Conservation (phyloP, 495 filamentous ascomycete species). For the Haplographium delicatum region DNA sequence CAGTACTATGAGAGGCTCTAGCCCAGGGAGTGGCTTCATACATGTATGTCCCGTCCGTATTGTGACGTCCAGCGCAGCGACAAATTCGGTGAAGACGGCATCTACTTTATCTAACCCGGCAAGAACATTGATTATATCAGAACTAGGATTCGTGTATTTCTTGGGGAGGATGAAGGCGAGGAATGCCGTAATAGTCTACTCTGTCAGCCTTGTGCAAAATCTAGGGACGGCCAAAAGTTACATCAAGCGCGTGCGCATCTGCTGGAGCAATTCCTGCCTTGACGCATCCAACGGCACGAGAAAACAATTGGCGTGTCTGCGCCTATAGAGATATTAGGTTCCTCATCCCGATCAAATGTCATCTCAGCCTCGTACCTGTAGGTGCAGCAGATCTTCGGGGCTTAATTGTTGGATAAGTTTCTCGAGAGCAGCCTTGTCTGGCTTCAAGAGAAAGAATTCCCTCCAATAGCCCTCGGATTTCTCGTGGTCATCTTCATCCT, state of each 20-base stretch:
- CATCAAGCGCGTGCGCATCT: slow-evolving; percentile 83
- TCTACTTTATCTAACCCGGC: slow-evolving; percentile 87
- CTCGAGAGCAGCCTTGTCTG: slow-evolving; percentile 62
- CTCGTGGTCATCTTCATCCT: slow-evolving; percentile 56
- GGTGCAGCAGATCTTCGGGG: slow-evolving; percentile 67
- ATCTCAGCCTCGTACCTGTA: slow-evolving; percentile 48
- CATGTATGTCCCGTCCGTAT: slow-evolving; percentile 73
- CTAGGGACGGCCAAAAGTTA: slow-evolving; percentile 39
- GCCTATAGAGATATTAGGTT: slow-evolving; percentile 35
- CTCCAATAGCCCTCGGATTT: slow-evolving; percentile 90
- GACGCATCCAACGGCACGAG: slow-evolving; percentile 62
- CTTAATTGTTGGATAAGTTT: slow-evolving; percentile 60
- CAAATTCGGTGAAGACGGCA: slow-evolving; percentile 80
- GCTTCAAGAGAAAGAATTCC: slow-evolving; percentile 86
- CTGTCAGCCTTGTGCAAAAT: slow-evolving; percentile 4
- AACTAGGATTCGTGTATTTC: slow-evolving; percentile 92
- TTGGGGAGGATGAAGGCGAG: slow-evolving; percentile 75
- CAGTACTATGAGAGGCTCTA: background rate
- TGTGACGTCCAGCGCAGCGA: slow-evolving; percentile 68
- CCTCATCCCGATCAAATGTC: background rate
- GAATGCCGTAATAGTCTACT: slow-evolving; percentile 84
- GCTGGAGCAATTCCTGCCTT: slow-evolving; percentile 55
- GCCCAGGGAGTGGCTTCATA: slow-evolving; percentile 44
- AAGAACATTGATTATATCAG: slow-evolving; percentile 85
- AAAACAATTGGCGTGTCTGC: slow-evolving; percentile 75